Percentiles rank a stretch among this genome's conserved stretches.
Evolutionary conservation across 768 basidiomycete species (phyloP).

Genomic region (Amanita exitialis): DNA sequence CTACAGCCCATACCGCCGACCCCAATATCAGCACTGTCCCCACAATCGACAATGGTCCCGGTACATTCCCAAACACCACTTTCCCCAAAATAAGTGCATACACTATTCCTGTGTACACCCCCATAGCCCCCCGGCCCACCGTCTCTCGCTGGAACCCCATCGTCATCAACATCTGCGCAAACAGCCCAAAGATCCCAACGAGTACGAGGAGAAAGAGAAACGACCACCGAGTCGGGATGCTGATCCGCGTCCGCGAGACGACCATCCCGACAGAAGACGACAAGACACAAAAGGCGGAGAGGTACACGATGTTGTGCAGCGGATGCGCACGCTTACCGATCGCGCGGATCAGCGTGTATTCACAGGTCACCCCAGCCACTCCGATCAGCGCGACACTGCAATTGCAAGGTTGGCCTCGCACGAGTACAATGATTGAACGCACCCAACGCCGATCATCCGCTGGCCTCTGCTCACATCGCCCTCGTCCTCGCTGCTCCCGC

Average conservation of each 20-base stretch:
- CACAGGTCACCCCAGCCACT: slow-evolving; percentile 55
- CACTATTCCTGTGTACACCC: slow-evolving; percentile 30
- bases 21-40: slow-evolving; percentile 2
- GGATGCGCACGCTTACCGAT: slow-evolving; percentile 74
- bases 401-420: background rate
- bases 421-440: slow-evolving; percentile 9
- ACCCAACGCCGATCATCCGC: slow-evolving; percentile 54
- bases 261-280: slow-evolving; percentile 30
- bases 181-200: slow-evolving; percentile 44
- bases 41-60: background rate
- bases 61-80: background rate
- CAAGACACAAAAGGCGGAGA: slow-evolving; percentile 45
- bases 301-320: slow-evolving; percentile 61
- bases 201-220: slow-evolving; percentile 43
- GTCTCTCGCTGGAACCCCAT: slow-evolving; percentile 53
- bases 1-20: background rate
- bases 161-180: slow-evolving; percentile 30
- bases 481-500: background rate
- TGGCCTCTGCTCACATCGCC: slow-evolving; percentile 22
- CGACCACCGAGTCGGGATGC: slow-evolving; percentile 32
- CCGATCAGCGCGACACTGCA: slow-evolving; percentile 50
- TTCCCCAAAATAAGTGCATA: background rate
- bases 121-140: slow-evolving; percentile 49
- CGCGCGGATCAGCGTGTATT: slow-evolving; percentile 54
- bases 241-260: slow-evolving; percentile 24